phyloP scores from a whole-genome alignment of 306 rosid genomes.

The Acacia melanoxylon region DNA sequence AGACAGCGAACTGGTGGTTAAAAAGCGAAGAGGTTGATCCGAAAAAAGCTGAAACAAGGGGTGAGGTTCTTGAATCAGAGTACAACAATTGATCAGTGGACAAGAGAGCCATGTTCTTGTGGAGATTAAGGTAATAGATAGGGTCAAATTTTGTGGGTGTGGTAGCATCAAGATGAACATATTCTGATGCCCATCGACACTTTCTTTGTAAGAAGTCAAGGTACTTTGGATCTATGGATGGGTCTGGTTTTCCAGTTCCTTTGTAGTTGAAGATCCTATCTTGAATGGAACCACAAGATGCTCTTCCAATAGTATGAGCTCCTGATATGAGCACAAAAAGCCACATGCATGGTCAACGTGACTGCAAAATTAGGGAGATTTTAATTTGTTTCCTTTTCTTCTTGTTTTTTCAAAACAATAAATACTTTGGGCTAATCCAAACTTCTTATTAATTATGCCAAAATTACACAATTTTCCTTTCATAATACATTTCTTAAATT shows the following conservation, averaged over 20 bases:
- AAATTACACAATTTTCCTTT: neutral
- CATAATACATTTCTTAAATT: no score
- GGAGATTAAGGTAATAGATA: constrained; percentile 52
- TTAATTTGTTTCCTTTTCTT: neutral
- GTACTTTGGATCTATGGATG: constrained; percentile 48
- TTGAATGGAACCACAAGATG: constrained; percentile 69
- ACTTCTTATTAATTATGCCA: neutral
- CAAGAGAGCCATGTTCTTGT: constrained; percentile 69
- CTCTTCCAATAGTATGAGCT: constrained; percentile 87
- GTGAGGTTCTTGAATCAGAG: constrained; percentile 65
- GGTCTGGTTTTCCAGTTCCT: constrained; percentile 64
- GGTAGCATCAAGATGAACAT: constrained; percentile 74
- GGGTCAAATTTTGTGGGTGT: constrained; percentile 63
- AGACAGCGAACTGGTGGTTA: constrained; percentile 59
- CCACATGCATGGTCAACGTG: neutral
- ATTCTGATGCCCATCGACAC: constrained; percentile 87
- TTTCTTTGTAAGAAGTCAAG: constrained; percentile 67
- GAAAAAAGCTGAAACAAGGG: constrained; percentile 54
- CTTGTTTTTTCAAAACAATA: neutral
- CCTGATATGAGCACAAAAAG: constrained; percentile 46
- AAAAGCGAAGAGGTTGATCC: constrained; percentile 33
- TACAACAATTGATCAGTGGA: constrained; percentile 56
- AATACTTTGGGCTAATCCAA: neutral
- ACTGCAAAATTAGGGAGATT: neutral
- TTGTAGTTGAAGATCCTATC: constrained; percentile 58